phyloP scores from a whole-genome alignment of 2,329 filamentous ascomycete genomes.

The Cercospora beticola region DNA sequence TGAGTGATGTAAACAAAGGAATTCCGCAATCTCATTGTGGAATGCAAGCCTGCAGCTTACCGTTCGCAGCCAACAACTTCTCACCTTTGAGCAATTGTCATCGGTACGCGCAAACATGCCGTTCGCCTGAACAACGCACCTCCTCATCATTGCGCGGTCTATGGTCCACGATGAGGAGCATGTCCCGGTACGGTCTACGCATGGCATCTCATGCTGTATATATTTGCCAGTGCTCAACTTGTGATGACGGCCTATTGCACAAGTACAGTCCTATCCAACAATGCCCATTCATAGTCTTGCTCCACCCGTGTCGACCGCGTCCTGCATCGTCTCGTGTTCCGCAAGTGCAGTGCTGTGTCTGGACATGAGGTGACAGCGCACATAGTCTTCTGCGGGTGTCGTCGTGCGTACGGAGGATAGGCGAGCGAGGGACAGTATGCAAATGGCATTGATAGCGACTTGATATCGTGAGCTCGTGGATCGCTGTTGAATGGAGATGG shows the following conservation, averaged over 20 bases:
- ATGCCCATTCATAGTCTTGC: not conserved
- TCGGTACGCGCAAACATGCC: not conserved
- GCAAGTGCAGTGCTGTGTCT: not conserved
- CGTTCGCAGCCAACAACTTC: slow-evolving; percentile 14
- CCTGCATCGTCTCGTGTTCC: not conserved
- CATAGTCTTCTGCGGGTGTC: not conserved
- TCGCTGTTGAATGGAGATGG: not conserved
- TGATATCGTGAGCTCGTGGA: not conserved
- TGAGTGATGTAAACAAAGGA: slow-evolving; percentile 22
- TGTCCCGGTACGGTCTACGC: not conserved
- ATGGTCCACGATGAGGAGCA: not conserved
- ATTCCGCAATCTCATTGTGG: slow-evolving; percentile 22
- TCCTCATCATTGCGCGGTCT: not conserved
- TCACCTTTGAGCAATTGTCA: not conserved
- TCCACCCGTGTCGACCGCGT: not conserved
- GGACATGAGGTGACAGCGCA: not conserved
- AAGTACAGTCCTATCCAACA: not conserved
- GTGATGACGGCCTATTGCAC: not conserved
- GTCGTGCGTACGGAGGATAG: not conserved
- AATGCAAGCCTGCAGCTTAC: slow-evolving; percentile 19
- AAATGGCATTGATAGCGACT: not conserved
- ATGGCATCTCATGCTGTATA: not conserved
- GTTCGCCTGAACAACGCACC: not conserved
- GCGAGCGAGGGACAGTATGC: not conserved
- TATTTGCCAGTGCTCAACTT: not conserved